Evolutionary conservation across 1,139 yeast species (phyloP), one percentile per base, ranked within the genome.

Genomic region (Pichia sp.): DNA sequence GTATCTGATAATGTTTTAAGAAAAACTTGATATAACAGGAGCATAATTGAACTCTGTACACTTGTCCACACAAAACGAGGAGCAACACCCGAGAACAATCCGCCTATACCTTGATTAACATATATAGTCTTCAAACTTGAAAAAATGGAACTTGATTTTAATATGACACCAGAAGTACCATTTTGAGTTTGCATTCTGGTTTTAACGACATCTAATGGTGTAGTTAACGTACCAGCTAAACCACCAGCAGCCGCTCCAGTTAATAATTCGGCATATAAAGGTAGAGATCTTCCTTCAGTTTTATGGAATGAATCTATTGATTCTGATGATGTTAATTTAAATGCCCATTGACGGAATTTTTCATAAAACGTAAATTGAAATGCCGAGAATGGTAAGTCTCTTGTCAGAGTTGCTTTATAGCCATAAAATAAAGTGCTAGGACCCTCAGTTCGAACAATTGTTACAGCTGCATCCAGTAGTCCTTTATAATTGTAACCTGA

Each of bases 221-320:
- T 70, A 1, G 75, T 71, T 7, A 82, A 59, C 0, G 81, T 78
- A 1, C 98, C 98, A 0, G 98, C 96, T 39, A 90, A 70, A 1
- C 97, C 97, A 56, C 99, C 99, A 1, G 98, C 98, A 0, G 88
- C 81, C 0, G 97, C 97, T 49, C 98, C 98, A 0, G 97, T 88
- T 18, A 76, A 58, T 36, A 92, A 69, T 66, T 92, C 98, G 33
- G 76, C 66, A 3, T 70, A 51, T 4, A 84, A 70, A 0, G 89
- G 79, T 48, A 85, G 42, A 78, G 81, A 47, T 49, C 4, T 58
- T 45, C 43, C 44, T 26, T 46, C 46, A 3, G 44, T 41, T 32
- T 50, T 28, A 39, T 42, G 33, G 4, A 43, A 47, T 8, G 48
- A 43, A 28, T 51, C 49, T 10, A 40, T 40, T 25, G 11, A 27